Conservation (phyloP, 2,329 filamentous ascomycete genomes). For the Penicillium occitanis region DNA sequence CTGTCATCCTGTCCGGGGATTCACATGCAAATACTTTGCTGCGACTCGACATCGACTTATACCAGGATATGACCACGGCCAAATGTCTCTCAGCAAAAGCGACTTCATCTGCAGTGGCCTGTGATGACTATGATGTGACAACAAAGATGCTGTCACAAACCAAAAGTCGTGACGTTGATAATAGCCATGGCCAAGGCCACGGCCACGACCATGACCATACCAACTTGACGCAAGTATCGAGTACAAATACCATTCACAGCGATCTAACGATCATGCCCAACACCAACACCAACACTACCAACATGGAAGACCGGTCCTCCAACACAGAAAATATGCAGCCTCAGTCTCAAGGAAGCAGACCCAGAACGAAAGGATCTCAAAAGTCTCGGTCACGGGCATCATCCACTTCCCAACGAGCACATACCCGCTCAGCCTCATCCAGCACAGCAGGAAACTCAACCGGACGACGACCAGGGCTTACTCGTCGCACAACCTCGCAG, state of each 20-base stretch:
- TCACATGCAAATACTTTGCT: not conserved
- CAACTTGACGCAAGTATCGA: not conserved
- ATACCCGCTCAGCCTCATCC: conserved; percentile 35
- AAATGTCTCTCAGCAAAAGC: conserved; percentile 1
- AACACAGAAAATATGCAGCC: not conserved
- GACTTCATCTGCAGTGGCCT: not conserved
- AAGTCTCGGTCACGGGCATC: conserved; percentile 33
- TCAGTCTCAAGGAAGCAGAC: not conserved
- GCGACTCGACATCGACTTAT: not conserved
- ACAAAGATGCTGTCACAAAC: not conserved
- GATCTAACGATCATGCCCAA: not conserved
- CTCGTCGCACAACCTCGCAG: conserved; percentile 19
- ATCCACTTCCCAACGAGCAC: conserved; percentile 30
- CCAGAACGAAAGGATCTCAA: conserved; percentile 22
- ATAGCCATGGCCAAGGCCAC: not conserved
- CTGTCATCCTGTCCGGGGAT: not conserved
- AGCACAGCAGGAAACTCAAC: conserved; percentile 31
- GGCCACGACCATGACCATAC: not conserved
- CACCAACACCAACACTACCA: not conserved
- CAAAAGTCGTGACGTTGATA: not conserved
- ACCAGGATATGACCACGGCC: not conserved
- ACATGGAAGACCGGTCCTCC: not conserved
- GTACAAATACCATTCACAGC: conserved; percentile 10
- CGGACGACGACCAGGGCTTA: conserved; percentile 3
- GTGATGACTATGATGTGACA: conserved; percentile 1